Conservation (phyloP, 768 basidiomycete genomes). For the Symmetrospora coprosmae region DNA sequence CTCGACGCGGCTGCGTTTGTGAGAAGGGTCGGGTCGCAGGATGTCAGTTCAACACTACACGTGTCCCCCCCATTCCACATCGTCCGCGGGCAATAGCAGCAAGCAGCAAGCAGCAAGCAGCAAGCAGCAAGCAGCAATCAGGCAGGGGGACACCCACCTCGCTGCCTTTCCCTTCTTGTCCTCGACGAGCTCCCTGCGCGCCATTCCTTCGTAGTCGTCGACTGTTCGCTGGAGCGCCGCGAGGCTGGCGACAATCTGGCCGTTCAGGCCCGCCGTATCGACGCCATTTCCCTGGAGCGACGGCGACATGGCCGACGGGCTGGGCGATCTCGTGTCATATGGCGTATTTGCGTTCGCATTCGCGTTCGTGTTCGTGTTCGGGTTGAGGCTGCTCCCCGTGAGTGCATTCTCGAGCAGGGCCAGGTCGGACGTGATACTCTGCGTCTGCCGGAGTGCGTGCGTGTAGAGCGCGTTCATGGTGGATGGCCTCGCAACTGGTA, state of each 20-base stretch:
- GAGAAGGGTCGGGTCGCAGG: too few species aligned
- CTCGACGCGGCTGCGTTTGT: slow-evolving; percentile 83
- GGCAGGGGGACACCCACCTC: slow-evolving; percentile 45
- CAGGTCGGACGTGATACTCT: slow-evolving; percentile 19
- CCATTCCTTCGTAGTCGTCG: slow-evolving; percentile 95
- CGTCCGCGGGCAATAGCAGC: background rate
- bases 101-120: background rate
- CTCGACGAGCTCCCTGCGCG: slow-evolving; percentile 85
- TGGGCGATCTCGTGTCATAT: too few species aligned
- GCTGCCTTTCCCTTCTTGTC: slow-evolving; percentile 93
- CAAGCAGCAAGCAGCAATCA: background rate
- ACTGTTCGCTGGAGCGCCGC: slow-evolving; percentile 84
- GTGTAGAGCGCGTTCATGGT: slow-evolving; percentile 23
- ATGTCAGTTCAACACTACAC: background rate
- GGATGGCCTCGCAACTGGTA: too few species aligned
- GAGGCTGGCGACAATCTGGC: slow-evolving; percentile 96
- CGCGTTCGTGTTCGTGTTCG: too few species aligned
- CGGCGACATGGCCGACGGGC: too few species aligned
- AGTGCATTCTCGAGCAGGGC: slow-evolving; percentile 3
- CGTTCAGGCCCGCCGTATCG: slow-evolving; percentile 43
- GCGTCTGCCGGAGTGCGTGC: slow-evolving; percentile 21
- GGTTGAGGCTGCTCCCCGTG: background rate
- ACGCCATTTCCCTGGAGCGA: slow-evolving; percentile 23
- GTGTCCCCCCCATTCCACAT: background rate
- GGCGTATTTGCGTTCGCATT: too few species aligned